phyloP scores from a whole-genome alignment of 192 early-diverging fungal species.

The Backusella mclennaniae region DNA sequence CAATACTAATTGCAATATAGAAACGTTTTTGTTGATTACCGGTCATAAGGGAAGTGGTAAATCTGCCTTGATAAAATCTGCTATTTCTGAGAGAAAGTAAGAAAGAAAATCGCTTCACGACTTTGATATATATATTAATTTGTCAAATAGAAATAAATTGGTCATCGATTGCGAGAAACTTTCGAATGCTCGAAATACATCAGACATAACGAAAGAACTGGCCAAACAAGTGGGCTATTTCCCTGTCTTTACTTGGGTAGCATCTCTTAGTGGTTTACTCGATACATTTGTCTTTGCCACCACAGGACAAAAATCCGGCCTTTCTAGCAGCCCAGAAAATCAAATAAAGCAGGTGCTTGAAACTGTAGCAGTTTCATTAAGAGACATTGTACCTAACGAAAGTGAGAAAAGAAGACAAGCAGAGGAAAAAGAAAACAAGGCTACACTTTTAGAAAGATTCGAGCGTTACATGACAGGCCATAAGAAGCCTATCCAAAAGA shows the following conservation, averaged over 20 bases:
- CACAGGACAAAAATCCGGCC: constrained; percentile 84
- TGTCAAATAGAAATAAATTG: constrained; percentile 54
- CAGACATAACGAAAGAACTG: constrained; percentile 71
- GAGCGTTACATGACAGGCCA: neutral
- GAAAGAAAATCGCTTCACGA: neutral
- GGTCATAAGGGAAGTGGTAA: constrained; percentile 89
- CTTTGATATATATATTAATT: neutral
- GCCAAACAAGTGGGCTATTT: constrained; percentile 89
- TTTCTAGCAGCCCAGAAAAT: constrained; percentile 78
- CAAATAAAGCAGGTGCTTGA: constrained; percentile 89
- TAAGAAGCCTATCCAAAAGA: constrained; percentile 12
- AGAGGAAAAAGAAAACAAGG: constrained; percentile 10
- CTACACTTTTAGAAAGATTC: neutral
- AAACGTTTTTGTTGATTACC: constrained; percentile 80
- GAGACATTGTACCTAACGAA: constrained; percentile 46
- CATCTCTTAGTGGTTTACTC: constrained; percentile 67
- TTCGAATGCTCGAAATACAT: constrained; percentile 66
- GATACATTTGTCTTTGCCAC: constrained; percentile 85
- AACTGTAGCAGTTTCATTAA: constrained; percentile 69
- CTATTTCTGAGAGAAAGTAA: constrained; percentile 61
- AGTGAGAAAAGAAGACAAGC: neutral
- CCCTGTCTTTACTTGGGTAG: constrained; percentile 85
- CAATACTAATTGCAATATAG: constrained; percentile 27
- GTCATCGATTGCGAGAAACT: constrained; percentile 80
- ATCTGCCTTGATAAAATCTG: constrained; percentile 69